Evolutionary conservation across 2,329 filamentous ascomycete species (phyloP), one percentile per base, ranked within the genome.

Genomic region (Claviceps spartinae): DNA sequence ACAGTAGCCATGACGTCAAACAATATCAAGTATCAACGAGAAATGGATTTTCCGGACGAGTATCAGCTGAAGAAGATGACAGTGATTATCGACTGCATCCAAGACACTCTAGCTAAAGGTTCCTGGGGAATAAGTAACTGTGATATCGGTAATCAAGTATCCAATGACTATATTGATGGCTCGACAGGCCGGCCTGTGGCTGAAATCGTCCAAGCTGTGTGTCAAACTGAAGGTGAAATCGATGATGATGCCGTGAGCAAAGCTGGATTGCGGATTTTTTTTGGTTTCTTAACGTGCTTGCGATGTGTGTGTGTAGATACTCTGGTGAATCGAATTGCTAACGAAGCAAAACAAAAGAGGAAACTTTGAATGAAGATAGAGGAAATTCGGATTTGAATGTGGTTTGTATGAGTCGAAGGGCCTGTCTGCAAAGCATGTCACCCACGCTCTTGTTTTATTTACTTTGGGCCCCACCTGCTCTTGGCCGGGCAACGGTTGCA

Each of bases 1-100:
- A 84, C 69, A 55, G 72, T 86, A 67, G 91, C 88, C 91, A 97
- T 97, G 67, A 62, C 78, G 70, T 66, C 62, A 63, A 60, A 62
- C 52, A 59, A 51, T 51, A 50, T 52, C 40, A 16, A 24, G 30
- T 43, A 56, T 57, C 52, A 49, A 59, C 50, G 54, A 54, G 48
- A 45, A 49, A 54, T 54, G 55, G 55, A 52, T 57, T 54, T 57
- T 71, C 9, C 9, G 40, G 61, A 69, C 69, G 70, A 74, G 68
- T 65, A 69, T 68, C 69, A 75, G 72, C 50, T 65, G 58, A 74
- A 67, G 18, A 63, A 64, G 67, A 50, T 43, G 50, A 63, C 63
- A 63, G 70, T 59, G 51, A 24, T 49, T 60, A 69, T 72, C 69
- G 69, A 73, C 70, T 63, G 70, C 76, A 71, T 77, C 73, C 75